phyloP scores from a whole-genome alignment of 768 basidiomycete genomes.

The Serendipita sp. region DNA sequence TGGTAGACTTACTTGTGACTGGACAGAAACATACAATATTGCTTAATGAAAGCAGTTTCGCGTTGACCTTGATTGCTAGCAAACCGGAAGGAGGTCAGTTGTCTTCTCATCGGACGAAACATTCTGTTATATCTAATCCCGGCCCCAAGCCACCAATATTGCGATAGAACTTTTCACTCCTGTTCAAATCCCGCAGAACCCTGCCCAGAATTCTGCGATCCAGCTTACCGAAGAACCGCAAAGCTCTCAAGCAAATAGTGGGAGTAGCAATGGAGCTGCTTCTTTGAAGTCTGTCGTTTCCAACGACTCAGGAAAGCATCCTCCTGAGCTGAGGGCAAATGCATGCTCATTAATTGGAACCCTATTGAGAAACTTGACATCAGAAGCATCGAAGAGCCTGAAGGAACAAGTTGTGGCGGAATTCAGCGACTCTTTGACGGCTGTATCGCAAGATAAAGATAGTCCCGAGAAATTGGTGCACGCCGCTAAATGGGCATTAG shows the following conservation, averaged over 20 bases:
- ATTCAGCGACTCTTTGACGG: constrained; percentile 29
- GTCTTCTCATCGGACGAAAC: neutral
- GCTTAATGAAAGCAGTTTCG: constrained; percentile 78
- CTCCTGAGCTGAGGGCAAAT: constrained; percentile 63
- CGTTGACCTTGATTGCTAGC: constrained; percentile 59
- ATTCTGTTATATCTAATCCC: neutral
- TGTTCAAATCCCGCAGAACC: constrained; percentile 26
- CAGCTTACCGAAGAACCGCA: constrained; percentile 27
- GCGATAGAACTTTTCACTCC: constrained; percentile 48
- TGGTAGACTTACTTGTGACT: constrained; percentile 56
- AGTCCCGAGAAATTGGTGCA: constrained; percentile 2
- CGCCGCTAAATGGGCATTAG: neutral
- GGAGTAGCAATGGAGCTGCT: constrained; percentile 6
- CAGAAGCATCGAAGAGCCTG: neutral
- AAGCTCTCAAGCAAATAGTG: constrained; percentile 8
- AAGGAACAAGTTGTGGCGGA: constrained; percentile 35
- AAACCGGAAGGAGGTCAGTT: constrained; percentile 46
- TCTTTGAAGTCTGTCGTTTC: constrained; percentile 48
- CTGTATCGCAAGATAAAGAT: constrained; percentile 16
- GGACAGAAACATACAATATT: constrained; percentile 71
- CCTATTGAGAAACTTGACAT: constrained; percentile 1
- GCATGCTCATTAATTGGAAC: constrained; percentile 57
- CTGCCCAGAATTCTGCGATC: neutral
- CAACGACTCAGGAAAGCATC: constrained; percentile 33
- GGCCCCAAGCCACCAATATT: constrained; percentile 18